Base-by-base conservation (phyloP, 1,139 yeast genomes). In the Scheffersomyces illinoinensis region DNA sequence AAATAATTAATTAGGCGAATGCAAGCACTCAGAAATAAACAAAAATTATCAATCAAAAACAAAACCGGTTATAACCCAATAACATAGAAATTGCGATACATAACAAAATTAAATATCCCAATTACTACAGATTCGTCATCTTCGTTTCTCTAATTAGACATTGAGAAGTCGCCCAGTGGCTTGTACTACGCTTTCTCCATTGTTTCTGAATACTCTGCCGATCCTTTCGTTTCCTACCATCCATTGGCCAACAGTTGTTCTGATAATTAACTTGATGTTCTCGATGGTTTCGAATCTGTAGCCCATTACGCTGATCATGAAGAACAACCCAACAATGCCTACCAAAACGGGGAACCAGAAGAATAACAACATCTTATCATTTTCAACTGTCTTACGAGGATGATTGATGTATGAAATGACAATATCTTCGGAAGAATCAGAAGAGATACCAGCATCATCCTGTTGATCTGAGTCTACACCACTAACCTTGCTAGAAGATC, bases 301-400 rank as follows among this genome's bases (percentile, higher is more conserved):
- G 3, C 91, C 90, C 68, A 87, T 79, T 47, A 81, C 79, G 59
- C 82, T 75, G 39, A 87, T 74, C 68, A 77, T 73, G 53, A 86
- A 74, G 68, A 86, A 81, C 55, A 85, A 74, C 1, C 89, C 81
- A 2, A 86, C 64, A 19, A 87, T 79, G 53, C 82, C 62, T 39
- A 89, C 68, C 72, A 90, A 78, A 47, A 87, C 78, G 4, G 96
- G 96, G 61, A 90, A 74, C 98, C 98, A 93, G 82, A 93, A 93
- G 70, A 92, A 90, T 59, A 92, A 77, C 66, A 93, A 79, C 92
- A 92, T 90, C 68, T 87, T 90, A 72, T 93, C 98, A 68, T 92
- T 90, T 66, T 86, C 87, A 63, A 90, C 86, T 47, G 88, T 84
- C 70, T 88, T 89, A 55, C 88, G 76, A 7, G 83, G 82, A 68